These are phyloP conservation scores for Taphrina wiesneri DNA, from an alignment of 1,139 yeast genomes.

Conservation along the genomic window DNA sequence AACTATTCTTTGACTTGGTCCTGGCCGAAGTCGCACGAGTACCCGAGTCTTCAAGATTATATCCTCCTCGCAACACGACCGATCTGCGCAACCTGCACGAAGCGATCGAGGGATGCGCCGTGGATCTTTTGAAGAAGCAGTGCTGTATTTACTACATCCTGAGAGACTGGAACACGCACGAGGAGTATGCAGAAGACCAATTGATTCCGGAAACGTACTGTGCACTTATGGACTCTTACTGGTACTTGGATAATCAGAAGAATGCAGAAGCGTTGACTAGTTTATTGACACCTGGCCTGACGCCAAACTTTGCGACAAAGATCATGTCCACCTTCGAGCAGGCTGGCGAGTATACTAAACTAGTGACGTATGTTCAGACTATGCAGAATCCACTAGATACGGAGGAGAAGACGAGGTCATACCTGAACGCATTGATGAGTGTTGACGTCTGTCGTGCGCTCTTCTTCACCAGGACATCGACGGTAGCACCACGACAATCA, in stretches of 20 bases:
- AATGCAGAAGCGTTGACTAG: slow-evolving; percentile 10
- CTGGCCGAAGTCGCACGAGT: slow-evolving; percentile 27
- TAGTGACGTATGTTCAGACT: slow-evolving; percentile 21
- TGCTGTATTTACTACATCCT: slow-evolving; percentile 31
- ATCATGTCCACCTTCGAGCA: slow-evolving; percentile 9
- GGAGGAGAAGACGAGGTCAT: slow-evolving; percentile 7
- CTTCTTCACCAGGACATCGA: slow-evolving; percentile 15
- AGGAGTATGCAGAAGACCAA: slow-evolving; percentile 13
- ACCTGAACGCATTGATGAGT: slow-evolving; percentile 9
- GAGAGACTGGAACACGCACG: slow-evolving; percentile 24
- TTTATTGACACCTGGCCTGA: slow-evolving; percentile 14
- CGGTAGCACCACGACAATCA: background rate
- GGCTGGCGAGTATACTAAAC: background rate
- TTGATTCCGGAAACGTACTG: slow-evolving; percentile 25
- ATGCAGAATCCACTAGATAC: slow-evolving; percentile 23
- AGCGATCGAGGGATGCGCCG: slow-evolving; percentile 27
- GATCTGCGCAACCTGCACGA: slow-evolving; percentile 23
- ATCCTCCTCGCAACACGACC: slow-evolving; percentile 16
- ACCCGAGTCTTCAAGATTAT: background rate
- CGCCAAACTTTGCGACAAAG: slow-evolving; percentile 31
- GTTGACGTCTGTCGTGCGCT: slow-evolving; percentile 17
- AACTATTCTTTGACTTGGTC: slow-evolving; percentile 26
- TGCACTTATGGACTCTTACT: slow-evolving; percentile 28
- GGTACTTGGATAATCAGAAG: slow-evolving; percentile 17
- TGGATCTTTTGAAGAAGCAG: slow-evolving; percentile 30